Evolutionary conservation across 2,329 filamentous ascomycete species (phyloP), one percentile per base, ranked within the genome.

Genomic region (Colletotrichum sansevieriae): DNA sequence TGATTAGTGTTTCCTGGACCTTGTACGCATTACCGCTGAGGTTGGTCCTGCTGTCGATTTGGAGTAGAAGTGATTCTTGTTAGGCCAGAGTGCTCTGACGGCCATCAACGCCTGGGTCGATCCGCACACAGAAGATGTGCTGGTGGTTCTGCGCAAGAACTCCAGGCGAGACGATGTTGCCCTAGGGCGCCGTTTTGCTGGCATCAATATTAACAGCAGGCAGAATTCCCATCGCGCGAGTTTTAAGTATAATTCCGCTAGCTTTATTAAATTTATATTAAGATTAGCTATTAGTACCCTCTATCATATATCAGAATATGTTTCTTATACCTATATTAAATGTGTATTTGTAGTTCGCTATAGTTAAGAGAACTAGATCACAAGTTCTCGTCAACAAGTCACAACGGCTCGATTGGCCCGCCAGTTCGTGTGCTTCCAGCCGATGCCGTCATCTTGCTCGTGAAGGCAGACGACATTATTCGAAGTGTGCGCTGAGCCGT

Each of bases 341-440:
- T 51, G 91, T 84, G 74, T 91, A 92, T 73, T 92, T 90, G 79
- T 92, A 92, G 78, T 92, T 92, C 15, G 87, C 87, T 2, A 92
- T 83, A 0, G 64, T 63, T 2, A 67, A 18, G 39, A 67, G 52
- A 43, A 62, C 33, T 62, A 44, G n/a, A 67, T 46, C 4, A 67
- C 46, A 11, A 67, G 37, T 15, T 67, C 37, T 18, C 64, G 46
- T 15, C 35, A 43, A 20, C 64, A 51, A 0, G 87, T 87, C 0
- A 91, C 87, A 1, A 89, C 88, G 0, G 88, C 88, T 2, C 87
- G 83, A 41, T 83, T 82, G 0, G 88, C 91, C 3, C 89, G 83
- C 80, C 86, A 90, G 78, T 92, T 91, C 3, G 88, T 90, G 77
- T 92, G 90, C 74, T 92, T 92, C 89, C 89, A 92, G 4, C 85